A percentile compares a stretch with the other conserved stretches of the same genome.
These are phyloP conservation scores for Sporothrix mexicana DNA, from an alignment of 2,329 filamentous ascomycete species.

Conservation along the genomic window DNA sequence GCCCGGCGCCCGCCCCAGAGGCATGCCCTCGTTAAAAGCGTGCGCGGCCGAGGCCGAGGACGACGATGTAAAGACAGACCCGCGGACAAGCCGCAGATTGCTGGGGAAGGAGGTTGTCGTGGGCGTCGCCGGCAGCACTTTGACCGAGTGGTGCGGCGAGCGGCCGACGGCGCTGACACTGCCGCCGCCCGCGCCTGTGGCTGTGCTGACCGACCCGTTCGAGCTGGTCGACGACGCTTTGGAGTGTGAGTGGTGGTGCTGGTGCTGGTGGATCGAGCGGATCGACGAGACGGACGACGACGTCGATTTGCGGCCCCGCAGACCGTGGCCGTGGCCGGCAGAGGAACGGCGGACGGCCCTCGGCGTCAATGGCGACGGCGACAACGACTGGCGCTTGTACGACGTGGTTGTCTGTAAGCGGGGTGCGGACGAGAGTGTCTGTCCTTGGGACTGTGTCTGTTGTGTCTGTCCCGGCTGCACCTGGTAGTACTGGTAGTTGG, in stretches of 20 bases:
- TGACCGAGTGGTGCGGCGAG: slow-evolving; percentile 88
- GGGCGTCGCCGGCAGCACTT: slow-evolving; percentile 91
- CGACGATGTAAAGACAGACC: slow-evolving; percentile 37
- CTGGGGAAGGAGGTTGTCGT: slow-evolving; percentile 76
- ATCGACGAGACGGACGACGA: slow-evolving; percentile 94
- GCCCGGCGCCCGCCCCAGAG: slow-evolving; percentile 51
- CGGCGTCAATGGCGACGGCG: slow-evolving; percentile 85
- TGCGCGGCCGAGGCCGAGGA: slow-evolving; percentile 46
- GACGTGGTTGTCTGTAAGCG: slow-evolving; percentile 32
- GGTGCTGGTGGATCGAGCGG: slow-evolving; percentile 87
- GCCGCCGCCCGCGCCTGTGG: slow-evolving; percentile 64
- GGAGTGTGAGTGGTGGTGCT: slow-evolving; percentile 84
- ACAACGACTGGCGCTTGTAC: slow-evolving; percentile 78
- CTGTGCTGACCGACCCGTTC: slow-evolving; percentile 71
- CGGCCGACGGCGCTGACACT: slow-evolving; percentile 65
- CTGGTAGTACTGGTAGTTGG: slow-evolving; percentile 30
- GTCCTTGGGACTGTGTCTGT: not conserved
- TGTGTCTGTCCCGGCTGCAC: slow-evolving; percentile 16
- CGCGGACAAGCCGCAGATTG: slow-evolving; percentile 82
- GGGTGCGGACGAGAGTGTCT: not conserved
- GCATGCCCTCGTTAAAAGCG: slow-evolving; percentile 66
- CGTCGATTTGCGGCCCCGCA: slow-evolving; percentile 92
- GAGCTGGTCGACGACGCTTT: slow-evolving; percentile 95
- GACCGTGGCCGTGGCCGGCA: slow-evolving; percentile 68
- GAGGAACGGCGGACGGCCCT: slow-evolving; percentile 79